phyloP scores from a whole-genome alignment of 257 asterid genomes.

The Cruciata laevipes region DNA sequence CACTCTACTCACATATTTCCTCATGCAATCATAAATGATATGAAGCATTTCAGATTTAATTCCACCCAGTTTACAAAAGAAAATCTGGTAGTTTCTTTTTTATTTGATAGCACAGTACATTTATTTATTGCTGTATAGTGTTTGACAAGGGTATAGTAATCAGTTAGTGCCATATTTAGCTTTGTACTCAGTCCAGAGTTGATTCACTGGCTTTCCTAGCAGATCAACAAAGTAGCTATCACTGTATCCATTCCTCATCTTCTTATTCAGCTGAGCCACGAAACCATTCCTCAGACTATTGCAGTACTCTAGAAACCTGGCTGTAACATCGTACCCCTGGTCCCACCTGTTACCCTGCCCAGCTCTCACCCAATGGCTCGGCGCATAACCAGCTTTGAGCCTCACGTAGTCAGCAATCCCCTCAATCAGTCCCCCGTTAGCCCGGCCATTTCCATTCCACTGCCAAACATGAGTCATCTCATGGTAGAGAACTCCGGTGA shows the following conservation, averaged over 20 bases:
- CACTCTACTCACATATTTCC: not conserved
- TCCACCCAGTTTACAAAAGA: not conserved
- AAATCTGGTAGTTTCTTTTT: not conserved
- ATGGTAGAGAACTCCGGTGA: conserved; percentile 55
- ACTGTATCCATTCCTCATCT: conserved; percentile 46
- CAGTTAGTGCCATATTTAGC: conserved; percentile 3
- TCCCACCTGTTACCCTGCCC: conserved; percentile 63
- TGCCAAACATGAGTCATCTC: conserved; percentile 66
- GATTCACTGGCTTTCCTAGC: conserved; percentile 47
- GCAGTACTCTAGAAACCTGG: conserved; percentile 57
- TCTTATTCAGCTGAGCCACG: conserved; percentile 54
- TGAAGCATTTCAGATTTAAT: not conserved
- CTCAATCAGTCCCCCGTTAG: conserved; percentile 40
- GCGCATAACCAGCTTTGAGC: conserved; percentile 45
- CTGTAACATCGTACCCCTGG: conserved; percentile 63
- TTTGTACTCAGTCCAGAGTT: conserved; percentile 25
- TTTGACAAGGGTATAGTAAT: not conserved
- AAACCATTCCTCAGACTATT: conserved; percentile 34
- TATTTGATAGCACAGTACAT: not conserved
- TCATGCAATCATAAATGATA: not conserved
- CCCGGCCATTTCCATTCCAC: conserved; percentile 50
- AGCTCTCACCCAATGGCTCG: conserved; percentile 56
- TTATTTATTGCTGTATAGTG: no score
- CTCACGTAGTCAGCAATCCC: conserved; percentile 62
- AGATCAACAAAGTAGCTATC: conserved; percentile 39